Evolutionary conservation across 2,329 filamentous ascomycete species (phyloP).

Genomic region (Aureobasidium sp.): DNA sequence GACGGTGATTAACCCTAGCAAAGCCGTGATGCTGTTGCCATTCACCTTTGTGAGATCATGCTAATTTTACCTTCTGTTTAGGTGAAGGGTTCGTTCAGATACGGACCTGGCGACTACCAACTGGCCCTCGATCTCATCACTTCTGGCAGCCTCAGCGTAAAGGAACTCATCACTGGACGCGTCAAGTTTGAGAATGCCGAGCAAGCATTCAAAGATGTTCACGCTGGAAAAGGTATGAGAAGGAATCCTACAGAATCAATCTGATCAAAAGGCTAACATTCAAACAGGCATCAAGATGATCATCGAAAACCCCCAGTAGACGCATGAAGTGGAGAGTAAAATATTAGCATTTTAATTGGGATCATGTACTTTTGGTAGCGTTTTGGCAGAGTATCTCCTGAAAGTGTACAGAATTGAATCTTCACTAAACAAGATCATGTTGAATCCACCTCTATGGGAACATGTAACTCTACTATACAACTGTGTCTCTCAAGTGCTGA

Average conservation of each 20-base stretch:
- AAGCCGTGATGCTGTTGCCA: slow-evolving; percentile 27
- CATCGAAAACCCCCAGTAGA: slow-evolving; percentile 30
- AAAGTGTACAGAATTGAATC: slow-evolving; percentile 1
- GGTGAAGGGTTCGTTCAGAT: slow-evolving; percentile 56
- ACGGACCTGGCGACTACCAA: slow-evolving; percentile 59
- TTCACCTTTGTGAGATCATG: too few species aligned
- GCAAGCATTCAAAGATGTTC: slow-evolving; percentile 75
- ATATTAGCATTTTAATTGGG: background rate
- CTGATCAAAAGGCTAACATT: too few species aligned
- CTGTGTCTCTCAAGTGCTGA: too few species aligned
- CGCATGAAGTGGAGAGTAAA: background rate
- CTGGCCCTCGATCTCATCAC: slow-evolving; percentile 69
- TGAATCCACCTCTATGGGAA: background rate
- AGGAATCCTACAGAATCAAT: too few species aligned
- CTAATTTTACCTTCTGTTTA: slow-evolving; percentile 25
- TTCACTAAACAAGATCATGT: background rate
- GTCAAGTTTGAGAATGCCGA: slow-evolving; percentile 75
- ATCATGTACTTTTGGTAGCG: slow-evolving; percentile 12
- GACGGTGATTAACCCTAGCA: too few species aligned
- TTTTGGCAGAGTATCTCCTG: background rate
- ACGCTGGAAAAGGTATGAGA: slow-evolving; percentile 60
- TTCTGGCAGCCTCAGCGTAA: slow-evolving; percentile 59
- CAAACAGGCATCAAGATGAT: slow-evolving; percentile 44
- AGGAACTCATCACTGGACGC: slow-evolving; percentile 66
- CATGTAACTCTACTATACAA: background rate